Evolutionary conservation across 192 early-diverging fungal genomes (phyloP).

Genomic region (Umbelopsis vinacea): DNA sequence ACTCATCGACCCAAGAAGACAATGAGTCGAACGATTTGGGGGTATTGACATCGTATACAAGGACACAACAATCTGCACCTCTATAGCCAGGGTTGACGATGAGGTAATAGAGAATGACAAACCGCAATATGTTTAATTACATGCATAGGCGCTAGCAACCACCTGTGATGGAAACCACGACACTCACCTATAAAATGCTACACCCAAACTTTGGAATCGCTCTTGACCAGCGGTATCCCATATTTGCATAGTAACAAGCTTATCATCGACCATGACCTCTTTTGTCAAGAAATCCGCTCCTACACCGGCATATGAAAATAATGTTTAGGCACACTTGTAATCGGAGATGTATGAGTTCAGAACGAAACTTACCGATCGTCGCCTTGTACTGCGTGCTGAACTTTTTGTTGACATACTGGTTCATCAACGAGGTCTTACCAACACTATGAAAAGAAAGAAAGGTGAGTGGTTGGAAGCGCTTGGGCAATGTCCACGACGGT

Average conservation of each 20-base stretch:
- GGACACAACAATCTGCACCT: constrained; percentile 98
- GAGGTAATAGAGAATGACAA: background rate
- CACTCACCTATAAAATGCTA: constrained; percentile 82
- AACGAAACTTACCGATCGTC: constrained; percentile 73
- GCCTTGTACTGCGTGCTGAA: constrained; percentile 99
- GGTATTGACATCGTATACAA: constrained; percentile 97
- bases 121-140: background rate
- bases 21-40: constrained; percentile 93
- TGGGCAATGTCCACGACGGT: background rate
- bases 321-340: background rate
- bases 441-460: constrained; percentile 60
- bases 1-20: constrained; percentile 91
- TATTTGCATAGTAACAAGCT: constrained; percentile 95
- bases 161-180: no score
- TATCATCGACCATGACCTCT: constrained; percentile 92
- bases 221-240: constrained; percentile 99
- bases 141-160: no score
- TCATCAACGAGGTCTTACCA: constrained; percentile 99
- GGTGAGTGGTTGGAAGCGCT: background rate
- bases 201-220: constrained; percentile 96
- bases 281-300: constrained; percentile 97
- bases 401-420: constrained; percentile 98
- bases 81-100: constrained; percentile 39
- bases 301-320: background rate
- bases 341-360: background rate